phyloP scores from a whole-genome alignment of 129 eudicot genomes.

The Silybum marianum region DNA sequence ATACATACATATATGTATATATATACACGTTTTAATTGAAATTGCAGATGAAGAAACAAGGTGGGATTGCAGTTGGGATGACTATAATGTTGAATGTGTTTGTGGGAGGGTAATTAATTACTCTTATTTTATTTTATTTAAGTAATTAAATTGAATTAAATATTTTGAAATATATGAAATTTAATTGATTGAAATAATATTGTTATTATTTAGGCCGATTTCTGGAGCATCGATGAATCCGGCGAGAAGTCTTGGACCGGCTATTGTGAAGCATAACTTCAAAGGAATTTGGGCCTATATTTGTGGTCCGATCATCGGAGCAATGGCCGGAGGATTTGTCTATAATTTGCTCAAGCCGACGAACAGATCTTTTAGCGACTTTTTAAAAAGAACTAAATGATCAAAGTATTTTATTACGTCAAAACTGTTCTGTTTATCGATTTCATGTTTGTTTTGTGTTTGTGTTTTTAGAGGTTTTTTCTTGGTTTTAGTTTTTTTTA shows the following conservation, averaged over 20 bases:
- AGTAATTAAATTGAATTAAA: too few relatives aligned
- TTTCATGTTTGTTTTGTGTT: neutral
- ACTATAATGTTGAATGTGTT: slow-evolving; percentile 73
- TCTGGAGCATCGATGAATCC: slow-evolving; percentile 99
- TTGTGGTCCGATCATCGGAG: slow-evolving; percentile 68
- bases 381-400: slow-evolving; percentile 20
- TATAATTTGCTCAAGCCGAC: slow-evolving; percentile 54
- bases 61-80: slow-evolving; percentile 83
- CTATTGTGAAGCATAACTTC: slow-evolving; percentile 50
- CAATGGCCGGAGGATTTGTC: slow-evolving; percentile 54
- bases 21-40: neutral
- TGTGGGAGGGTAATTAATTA: slow-evolving; percentile 64
- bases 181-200: neutral
- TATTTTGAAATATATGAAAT: neutral
- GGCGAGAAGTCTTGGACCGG: slow-evolving; percentile 93
- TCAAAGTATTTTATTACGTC: too few relatives aligned
- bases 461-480: neutral
- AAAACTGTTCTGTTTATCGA: neutral
- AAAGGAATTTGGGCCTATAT: slow-evolving; percentile 74
- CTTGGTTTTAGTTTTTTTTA: neutral
- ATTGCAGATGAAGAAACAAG: slow-evolving; percentile 59
- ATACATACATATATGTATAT: too few relatives aligned
- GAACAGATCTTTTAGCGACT: slow-evolving; percentile 43
- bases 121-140: neutral
- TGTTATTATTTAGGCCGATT: slow-evolving; percentile 52